Base-by-base conservation (phyloP, 352 stramenopile species). In the Phytophthora chlamydospora region DNA sequence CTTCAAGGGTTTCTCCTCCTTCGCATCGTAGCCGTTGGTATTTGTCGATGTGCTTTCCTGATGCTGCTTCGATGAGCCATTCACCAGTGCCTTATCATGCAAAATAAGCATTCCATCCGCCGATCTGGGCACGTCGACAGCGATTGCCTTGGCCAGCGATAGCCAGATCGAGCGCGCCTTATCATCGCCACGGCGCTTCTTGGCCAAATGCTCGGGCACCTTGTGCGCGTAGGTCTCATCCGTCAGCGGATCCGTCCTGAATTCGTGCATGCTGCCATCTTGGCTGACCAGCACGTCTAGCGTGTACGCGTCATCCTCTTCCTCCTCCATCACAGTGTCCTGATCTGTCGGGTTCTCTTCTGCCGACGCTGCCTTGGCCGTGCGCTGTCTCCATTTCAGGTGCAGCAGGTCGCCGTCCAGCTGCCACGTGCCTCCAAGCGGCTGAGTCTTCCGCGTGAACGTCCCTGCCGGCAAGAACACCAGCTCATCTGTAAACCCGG, bases 361-460 rank as follows among this genome's bases (percentile, higher is more conserved):
- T 0, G 42, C 52, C 41, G 34, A 19, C 33, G 51, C 41, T 24
- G 49, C 45, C 57, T 71, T 75, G 4, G 33, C 42, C 32, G 58
- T 65, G 11, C 44, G 51, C 19, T 75, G 68, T 33, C 73, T 78
- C 87, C 87, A 96, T 46, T 89, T 89, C 14, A 96, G 59, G 64
- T 94, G 86, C 42, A 96, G 55, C 40, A 94, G 67, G 56, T 96
- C 85, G 11, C 85, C 87, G 36, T 92, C 83, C 1, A 96, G 53
- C 44, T 84, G 66, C 87, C 87, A 96, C 24, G 77, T 91, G 10
- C 87, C 87, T 38, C 81, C 83, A 6, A 82, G 52, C 6, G 82
- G 78, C 38, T 90, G 83, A 36, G 58, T 88, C 60, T 91, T 89
- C 21, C 85, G 80, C 40, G 69, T 71, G 55, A 96, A 96, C 3